phyloP scores from a whole-genome alignment of 2,329 filamentous ascomycete species.

The Pseudogymnoascus sp. region DNA sequence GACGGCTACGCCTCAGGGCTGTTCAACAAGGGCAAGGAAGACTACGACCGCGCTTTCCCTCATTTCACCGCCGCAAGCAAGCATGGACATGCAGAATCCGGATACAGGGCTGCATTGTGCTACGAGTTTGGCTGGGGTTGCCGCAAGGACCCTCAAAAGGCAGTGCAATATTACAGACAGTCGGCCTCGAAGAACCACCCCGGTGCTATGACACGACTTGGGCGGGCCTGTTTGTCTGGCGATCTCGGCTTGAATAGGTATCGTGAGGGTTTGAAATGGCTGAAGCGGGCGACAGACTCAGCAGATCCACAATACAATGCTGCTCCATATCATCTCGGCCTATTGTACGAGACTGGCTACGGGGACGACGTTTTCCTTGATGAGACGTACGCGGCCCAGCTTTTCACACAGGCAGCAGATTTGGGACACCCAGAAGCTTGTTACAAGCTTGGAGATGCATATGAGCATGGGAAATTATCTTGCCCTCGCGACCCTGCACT shows the following conservation, averaged over 20 bases:
- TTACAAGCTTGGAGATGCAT: conserved; percentile 87
- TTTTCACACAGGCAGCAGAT: conserved; percentile 91
- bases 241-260: conserved; percentile 83
- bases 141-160: conserved; percentile 80
- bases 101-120: conserved; percentile 84
- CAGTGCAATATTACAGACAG: conserved; percentile 84
- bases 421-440: conserved; percentile 81
- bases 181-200: conserved; percentile 91
- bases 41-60: conserved; percentile 84
- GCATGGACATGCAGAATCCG: conserved; percentile 93
- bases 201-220: conserved; percentile 86
- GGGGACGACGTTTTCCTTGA: conserved; percentile 93
- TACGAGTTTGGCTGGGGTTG: conserved; percentile 99
- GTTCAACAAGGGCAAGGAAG: conserved; percentile 89
- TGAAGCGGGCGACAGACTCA: conserved; percentile 84
- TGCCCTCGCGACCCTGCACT: conserved; percentile 88
- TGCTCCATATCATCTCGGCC: conserved; percentile 82
- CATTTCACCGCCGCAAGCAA: conserved; percentile 91
- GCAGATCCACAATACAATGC: conserved; percentile 88
- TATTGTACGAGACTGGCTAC: conserved; percentile 85
- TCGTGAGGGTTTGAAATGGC: conserved; percentile 88
- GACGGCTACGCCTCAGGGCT: conserved; percentile 91
- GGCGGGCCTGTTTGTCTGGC: conserved; percentile 79
- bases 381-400: conserved; percentile 78
- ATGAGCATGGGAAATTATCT: conserved; percentile 80